Evolutionary conservation across 1,284 basidiomycete species (phyloP).

Genomic region (Sphagnurus paluster): DNA sequence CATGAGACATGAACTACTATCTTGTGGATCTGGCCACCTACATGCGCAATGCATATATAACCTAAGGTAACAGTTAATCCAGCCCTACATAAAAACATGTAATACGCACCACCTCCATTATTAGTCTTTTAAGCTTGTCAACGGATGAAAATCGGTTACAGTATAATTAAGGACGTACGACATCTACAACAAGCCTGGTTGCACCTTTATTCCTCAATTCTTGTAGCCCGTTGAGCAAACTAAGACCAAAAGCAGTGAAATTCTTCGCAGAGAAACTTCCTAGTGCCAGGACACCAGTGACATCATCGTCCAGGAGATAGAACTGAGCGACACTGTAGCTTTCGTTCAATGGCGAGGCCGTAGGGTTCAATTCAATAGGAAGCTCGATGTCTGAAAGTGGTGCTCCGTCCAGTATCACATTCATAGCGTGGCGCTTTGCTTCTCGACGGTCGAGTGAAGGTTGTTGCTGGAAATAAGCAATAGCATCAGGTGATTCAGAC

Average conservation of each 20-base stretch:
- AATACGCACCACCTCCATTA: constrained; percentile 50
- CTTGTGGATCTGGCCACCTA: constrained; percentile 43
- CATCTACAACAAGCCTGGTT: constrained; percentile 55
- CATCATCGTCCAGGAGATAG: constrained; percentile 49
- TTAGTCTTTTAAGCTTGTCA: constrained; percentile 40
- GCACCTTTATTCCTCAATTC: constrained; percentile 49
- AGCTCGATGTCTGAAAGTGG: constrained; percentile 49
- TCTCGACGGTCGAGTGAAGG: constrained; percentile 34
- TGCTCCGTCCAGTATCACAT: constrained; percentile 51
- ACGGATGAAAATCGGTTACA: neutral
- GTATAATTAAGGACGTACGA: constrained; percentile 38
- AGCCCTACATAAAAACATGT: neutral
- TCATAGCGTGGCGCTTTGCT: constrained; percentile 42
- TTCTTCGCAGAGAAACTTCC: constrained; percentile 54
- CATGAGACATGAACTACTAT: constrained; percentile 34
- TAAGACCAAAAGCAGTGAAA: constrained; percentile 43
- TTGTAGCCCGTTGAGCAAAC: constrained; percentile 48
- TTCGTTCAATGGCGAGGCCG: constrained; percentile 38
- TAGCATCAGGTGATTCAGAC: constrained; percentile 17
- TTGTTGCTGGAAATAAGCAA: constrained; percentile 47
- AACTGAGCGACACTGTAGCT: constrained; percentile 56
- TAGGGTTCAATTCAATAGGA: constrained; percentile 45
- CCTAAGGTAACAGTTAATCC: constrained; percentile 41
- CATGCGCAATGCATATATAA: constrained; percentile 61
- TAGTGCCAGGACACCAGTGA: constrained; percentile 57